Percentiles rank a stretch among this genome's conserved stretches.
These are phyloP conservation scores for Malassezia vespertilionis DNA, from an alignment of 1,284 basidiomycete species.

Conservation along the genomic window DNA sequence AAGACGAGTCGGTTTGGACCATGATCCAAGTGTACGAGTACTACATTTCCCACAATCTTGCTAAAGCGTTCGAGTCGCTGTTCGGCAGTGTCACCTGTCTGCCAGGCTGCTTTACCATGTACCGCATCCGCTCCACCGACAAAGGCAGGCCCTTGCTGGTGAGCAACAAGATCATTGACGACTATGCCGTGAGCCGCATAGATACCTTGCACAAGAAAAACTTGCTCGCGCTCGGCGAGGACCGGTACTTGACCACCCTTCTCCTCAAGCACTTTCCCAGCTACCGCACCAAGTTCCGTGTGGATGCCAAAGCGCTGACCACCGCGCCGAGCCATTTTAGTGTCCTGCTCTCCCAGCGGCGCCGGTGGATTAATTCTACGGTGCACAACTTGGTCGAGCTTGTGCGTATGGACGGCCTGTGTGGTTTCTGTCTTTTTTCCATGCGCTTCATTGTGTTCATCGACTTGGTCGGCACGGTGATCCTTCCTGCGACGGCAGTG, in stretches of 20 bases:
- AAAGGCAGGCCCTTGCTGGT: slow-evolving; percentile 48
- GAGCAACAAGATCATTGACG: slow-evolving; percentile 74
- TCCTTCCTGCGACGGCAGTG: slow-evolving; percentile 80
- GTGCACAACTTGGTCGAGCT: slow-evolving; percentile 92
- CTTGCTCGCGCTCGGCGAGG: slow-evolving; percentile 87
- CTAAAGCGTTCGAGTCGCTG: slow-evolving; percentile 91
- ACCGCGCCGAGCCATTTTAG: slow-evolving; percentile 63
- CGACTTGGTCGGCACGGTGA: slow-evolving; percentile 65
- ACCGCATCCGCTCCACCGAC: slow-evolving; percentile 44
- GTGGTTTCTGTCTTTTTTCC: slow-evolving; percentile 81
- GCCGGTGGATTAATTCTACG: slow-evolving; percentile 99
- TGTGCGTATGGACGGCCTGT: slow-evolving; percentile 80
- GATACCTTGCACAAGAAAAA: slow-evolving; percentile 86
- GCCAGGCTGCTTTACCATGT: slow-evolving; percentile 55
- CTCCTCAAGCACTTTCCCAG: slow-evolving; percentile 60
- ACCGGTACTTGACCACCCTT: slow-evolving; percentile 91
- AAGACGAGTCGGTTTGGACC: slow-evolving; percentile 83
- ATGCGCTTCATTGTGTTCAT: slow-evolving; percentile 98
- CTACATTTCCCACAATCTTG: slow-evolving; percentile 59
- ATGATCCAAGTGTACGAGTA: slow-evolving; percentile 75
- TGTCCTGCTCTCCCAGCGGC: slow-evolving; percentile 87
- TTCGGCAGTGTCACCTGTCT: slow-evolving; percentile 98
- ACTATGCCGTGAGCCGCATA: slow-evolving; percentile 90
- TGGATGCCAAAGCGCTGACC: slow-evolving; percentile 69
- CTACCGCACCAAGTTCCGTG: slow-evolving; percentile 78